Evolutionary conservation across 1,139 yeast species (phyloP).

Genomic region (Kodamaea ohmeri): DNA sequence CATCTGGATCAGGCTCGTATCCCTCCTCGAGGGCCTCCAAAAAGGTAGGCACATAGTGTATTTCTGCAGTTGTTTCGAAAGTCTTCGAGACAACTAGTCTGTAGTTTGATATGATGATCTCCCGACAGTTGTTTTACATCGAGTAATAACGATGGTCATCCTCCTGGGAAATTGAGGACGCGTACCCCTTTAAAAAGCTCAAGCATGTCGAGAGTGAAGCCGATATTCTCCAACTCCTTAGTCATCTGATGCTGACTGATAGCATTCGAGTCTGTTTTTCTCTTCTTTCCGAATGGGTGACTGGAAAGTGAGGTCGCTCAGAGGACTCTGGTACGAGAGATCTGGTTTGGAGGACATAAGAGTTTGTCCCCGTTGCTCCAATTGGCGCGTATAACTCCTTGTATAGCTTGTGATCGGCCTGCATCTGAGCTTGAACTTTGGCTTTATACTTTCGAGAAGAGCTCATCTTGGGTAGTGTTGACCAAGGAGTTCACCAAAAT

Average conservation of each 20-base stretch:
- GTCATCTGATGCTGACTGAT: conserved; percentile 33
- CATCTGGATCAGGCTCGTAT: conserved; percentile 19
- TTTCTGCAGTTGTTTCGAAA: conserved; percentile 37
- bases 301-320: conserved; percentile 19
- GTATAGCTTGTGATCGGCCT: conserved; percentile 29
- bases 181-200: conserved; percentile 58
- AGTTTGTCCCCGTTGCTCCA: conserved; percentile 19
- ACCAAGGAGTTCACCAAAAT: conserved; percentile 34
- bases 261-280: conserved; percentile 16
- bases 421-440: conserved; percentile 29
- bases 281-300: conserved; percentile 39
- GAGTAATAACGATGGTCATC: conserved; percentile 41
- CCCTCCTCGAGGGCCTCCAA: conserved; percentile 29
- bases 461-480: conserved; percentile 35
- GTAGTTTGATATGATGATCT: conserved; percentile 30
- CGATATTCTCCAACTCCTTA: conserved; percentile 46
- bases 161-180: conserved; percentile 47
- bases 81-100: conserved; percentile 40
- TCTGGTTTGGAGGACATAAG: conserved; percentile 4
- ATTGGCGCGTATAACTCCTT: conserved; percentile 25
- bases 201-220: conserved; percentile 52
- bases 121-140: conserved; percentile 52
- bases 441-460: conserved; percentile 30
- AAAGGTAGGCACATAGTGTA: conserved; percentile 47
- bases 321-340: conserved; percentile 11